Evolutionary conservation across 441 rosid genomes (phyloP).

Genomic region (Capsella rubella): DNA sequence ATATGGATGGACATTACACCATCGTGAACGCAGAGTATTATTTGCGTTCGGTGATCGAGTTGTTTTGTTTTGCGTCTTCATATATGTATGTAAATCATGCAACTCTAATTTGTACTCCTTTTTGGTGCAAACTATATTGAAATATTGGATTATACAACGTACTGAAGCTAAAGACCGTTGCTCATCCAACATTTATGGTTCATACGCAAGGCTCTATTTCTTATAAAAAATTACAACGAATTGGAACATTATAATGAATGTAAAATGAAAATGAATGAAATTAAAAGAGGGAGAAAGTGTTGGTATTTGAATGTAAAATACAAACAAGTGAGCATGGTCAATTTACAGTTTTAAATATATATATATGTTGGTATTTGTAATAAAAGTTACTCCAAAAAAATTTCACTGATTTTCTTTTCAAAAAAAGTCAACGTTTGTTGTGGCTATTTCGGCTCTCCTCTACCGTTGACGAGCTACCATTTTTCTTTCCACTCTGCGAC

Average conservation of each 20-base stretch:
- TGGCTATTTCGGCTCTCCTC: conserved; percentile 33
- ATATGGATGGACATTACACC: conserved; percentile 30
- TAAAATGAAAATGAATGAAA: conserved; percentile 3
- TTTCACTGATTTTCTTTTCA: neutral
- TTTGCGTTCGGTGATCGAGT: conserved; percentile 41
- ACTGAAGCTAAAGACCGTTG: neutral
- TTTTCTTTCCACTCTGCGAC: conserved; percentile 35
- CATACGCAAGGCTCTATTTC: neutral
- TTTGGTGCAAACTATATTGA: neutral
- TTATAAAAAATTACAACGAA: neutral
- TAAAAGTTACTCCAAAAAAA: neutral
- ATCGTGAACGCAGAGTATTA: conserved; percentile 37
- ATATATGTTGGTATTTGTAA: conserved; percentile 10
- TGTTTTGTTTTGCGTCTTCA: conserved; percentile 20
- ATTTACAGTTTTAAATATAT: conserved; percentile 33
- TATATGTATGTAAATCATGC: conserved; percentile 14
- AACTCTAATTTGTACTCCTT: conserved; percentile 1
- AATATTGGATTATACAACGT: neutral
- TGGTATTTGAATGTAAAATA: conserved; percentile 36
- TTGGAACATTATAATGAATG: neutral
- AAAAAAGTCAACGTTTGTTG: conserved; percentile 38
- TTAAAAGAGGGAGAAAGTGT: conserved; percentile 3
- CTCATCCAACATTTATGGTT: neutral
- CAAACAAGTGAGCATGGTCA: conserved; percentile 30
- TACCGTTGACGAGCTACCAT: conserved; percentile 26